phyloP scores from a whole-genome alignment of 768 basidiomycete species.

The Amanita molliuscula region DNA sequence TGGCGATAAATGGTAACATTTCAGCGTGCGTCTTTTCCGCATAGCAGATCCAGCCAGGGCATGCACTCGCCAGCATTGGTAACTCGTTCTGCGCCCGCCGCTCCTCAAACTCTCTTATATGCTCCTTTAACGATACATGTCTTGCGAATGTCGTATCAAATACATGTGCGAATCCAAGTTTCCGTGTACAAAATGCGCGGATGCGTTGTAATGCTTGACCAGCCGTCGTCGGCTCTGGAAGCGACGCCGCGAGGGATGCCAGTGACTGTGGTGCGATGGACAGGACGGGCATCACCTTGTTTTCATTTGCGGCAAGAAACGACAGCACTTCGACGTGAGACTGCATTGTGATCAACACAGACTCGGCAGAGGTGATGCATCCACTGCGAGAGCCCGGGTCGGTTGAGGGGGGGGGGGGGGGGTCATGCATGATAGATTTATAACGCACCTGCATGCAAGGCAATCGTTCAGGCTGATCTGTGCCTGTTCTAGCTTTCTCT shows the following conservation, averaged over 20 bases:
- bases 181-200: slow-evolving; percentile 53
- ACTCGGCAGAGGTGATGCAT: slow-evolving; percentile 98
- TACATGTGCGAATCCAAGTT: slow-evolving; percentile 70
- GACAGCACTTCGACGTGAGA: slow-evolving; percentile 88
- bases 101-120: slow-evolving; percentile 72
- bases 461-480: slow-evolving; percentile 97
- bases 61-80: slow-evolving; percentile 92
- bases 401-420: too few relatives aligned
- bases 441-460: slow-evolving; percentile 85
- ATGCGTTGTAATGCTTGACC: slow-evolving; percentile 60
- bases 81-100: slow-evolving; percentile 37
- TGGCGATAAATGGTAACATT: slow-evolving; percentile 84
- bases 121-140: slow-evolving; percentile 76
- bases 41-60: slow-evolving; percentile 99
- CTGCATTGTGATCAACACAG: slow-evolving; percentile 91
- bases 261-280: slow-evolving; percentile 88
- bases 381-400: slow-evolving; percentile 41
- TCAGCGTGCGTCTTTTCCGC: slow-evolving; percentile 96
- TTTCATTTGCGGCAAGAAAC: slow-evolving; percentile 52
- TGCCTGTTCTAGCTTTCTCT: slow-evolving; percentile 77
- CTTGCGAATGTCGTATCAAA: slow-evolving; percentile 95
- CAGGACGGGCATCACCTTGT: slow-evolving; percentile 47
- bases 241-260: slow-evolving; percentile 63
- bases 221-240: slow-evolving; percentile 24
- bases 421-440: neutral